A percentile compares a stretch with the other conserved stretches of the same genome.
phyloP scores from a whole-genome alignment of 2,329 filamentous ascomycete species.

The Escovopsis sp. region DNA sequence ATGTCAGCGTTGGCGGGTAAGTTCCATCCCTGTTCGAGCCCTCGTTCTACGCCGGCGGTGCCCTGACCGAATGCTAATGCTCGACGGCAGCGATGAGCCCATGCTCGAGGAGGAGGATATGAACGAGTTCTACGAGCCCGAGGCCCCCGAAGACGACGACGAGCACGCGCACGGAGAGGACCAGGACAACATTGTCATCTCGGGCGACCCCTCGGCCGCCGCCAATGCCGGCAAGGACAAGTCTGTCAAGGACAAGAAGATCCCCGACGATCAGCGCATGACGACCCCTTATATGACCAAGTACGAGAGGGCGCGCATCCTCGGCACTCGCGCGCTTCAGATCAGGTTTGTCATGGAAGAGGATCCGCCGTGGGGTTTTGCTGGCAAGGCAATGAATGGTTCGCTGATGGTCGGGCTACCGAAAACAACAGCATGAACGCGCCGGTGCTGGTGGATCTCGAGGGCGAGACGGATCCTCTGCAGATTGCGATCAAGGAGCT shows the following conservation, averaged over 20 bases:
- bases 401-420: no score
- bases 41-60: not conserved
- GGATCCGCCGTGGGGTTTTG: not conserved
- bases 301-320: constrained; percentile 86
- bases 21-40: constrained; percentile 11
- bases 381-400: constrained; percentile 5
- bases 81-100: constrained; percentile 44
- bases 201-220: constrained; percentile 46
- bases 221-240: constrained; percentile 42
- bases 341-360: constrained; percentile 62
- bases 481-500: constrained; percentile 97
- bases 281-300: constrained; percentile 99
- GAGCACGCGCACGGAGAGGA: constrained; percentile 39
- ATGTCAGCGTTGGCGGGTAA: constrained; percentile 43
- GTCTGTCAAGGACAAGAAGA: constrained; percentile 66
- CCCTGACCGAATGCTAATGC: constrained; percentile 8
- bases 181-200: constrained; percentile 43
- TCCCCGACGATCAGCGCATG: constrained; percentile 70
- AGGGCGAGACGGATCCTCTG: constrained; percentile 93
- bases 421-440: constrained; percentile 67
- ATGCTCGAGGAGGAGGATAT: constrained; percentile 58
- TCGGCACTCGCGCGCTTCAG: constrained; percentile 86
- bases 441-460: constrained; percentile 86
- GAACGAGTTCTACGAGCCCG: constrained; percentile 39
- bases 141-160: constrained; percentile 39